Conservation (phyloP, 1,284 basidiomycete genomes). For the Ganoderma multipileum region DNA sequence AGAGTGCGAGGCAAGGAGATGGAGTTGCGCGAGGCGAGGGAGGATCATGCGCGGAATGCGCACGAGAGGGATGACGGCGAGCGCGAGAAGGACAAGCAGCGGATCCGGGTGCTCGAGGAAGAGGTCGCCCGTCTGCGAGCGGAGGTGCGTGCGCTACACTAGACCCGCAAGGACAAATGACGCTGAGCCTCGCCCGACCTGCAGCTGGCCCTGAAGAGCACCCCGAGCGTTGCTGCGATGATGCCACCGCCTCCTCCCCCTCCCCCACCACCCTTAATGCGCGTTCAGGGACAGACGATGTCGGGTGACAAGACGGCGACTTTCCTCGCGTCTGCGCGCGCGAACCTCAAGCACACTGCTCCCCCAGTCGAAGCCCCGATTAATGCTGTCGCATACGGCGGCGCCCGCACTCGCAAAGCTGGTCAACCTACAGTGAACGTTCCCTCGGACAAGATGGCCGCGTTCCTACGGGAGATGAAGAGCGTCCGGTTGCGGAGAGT, state of each 20-base stretch:
- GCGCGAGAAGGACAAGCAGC: constrained; percentile 61
- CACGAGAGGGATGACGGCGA: constrained; percentile 47
- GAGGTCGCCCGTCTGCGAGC: constrained; percentile 67
- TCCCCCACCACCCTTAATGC: constrained; percentile 30
- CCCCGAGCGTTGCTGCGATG: constrained; percentile 12
- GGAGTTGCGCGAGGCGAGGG: constrained; percentile 61
- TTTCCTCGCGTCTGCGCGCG: constrained; percentile 64
- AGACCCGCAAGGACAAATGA: neutral
- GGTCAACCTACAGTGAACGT: constrained; percentile 74
- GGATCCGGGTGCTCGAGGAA: constrained; percentile 69
- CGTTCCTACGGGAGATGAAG: constrained; percentile 81
- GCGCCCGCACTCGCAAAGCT: constrained; percentile 45
- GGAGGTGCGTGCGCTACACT: constrained; percentile 55
- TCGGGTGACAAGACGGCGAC: constrained; percentile 42
- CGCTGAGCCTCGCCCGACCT: neutral
- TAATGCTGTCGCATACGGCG: constrained; percentile 46
- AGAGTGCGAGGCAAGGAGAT: constrained; percentile 64
- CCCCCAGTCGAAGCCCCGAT: constrained; percentile 70
- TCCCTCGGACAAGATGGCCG: constrained; percentile 79
- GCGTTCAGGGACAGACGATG: constrained; percentile 46
- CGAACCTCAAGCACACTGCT: constrained; percentile 64
- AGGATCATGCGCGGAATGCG: constrained; percentile 56
- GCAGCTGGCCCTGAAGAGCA: constrained; percentile 24
- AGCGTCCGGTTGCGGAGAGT: constrained; percentile 69
- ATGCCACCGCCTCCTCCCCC: constrained; percentile 33